These are phyloP conservation scores for Uncinocarpus reesii DNA, from an alignment of 2,329 filamentous ascomycete genomes.

Conservation along the genomic window DNA sequence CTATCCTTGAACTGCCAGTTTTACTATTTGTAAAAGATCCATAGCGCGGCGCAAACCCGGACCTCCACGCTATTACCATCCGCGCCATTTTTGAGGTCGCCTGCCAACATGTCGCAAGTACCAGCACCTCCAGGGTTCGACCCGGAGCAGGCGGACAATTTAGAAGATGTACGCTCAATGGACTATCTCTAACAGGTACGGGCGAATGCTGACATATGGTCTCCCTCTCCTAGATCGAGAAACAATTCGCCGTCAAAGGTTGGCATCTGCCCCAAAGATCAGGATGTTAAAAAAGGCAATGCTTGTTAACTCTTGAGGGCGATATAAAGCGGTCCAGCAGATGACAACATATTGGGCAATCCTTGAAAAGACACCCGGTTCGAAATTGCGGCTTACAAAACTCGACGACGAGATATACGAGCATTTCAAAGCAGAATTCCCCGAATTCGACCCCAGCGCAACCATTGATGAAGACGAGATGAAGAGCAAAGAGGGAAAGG, in stretches of 20 bases:
- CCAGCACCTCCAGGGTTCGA: slow-evolving; percentile 32
- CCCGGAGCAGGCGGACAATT: slow-evolving; percentile 56
- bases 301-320: no score
- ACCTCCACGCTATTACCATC: no score
- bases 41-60: no score
- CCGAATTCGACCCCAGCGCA: slow-evolving; percentile 74
- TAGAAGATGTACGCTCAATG: slow-evolving; percentile 50
- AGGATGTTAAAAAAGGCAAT: no score
- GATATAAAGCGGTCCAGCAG: slow-evolving; percentile 65
- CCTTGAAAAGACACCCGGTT: slow-evolving; percentile 80
- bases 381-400: slow-evolving; percentile 80
- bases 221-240: slow-evolving; percentile 63
- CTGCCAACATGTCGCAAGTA: slow-evolving; percentile 12
- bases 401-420: slow-evolving; percentile 90
- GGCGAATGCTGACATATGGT: no score
- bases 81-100: no score
- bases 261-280: no score
- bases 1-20: no score
- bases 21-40: no score
- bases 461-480: slow-evolving; percentile 85
- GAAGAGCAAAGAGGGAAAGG: slow-evolving; percentile 96
- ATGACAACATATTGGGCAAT: slow-evolving; percentile 96
- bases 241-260: slow-evolving; percentile 98
- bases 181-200: no score
- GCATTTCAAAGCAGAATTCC: slow-evolving; percentile 78